Evolutionary conservation across 305 asterid genomes (phyloP), one percentile per base, ranked within the genome.

Genomic region (Plantago rigida): DNA sequence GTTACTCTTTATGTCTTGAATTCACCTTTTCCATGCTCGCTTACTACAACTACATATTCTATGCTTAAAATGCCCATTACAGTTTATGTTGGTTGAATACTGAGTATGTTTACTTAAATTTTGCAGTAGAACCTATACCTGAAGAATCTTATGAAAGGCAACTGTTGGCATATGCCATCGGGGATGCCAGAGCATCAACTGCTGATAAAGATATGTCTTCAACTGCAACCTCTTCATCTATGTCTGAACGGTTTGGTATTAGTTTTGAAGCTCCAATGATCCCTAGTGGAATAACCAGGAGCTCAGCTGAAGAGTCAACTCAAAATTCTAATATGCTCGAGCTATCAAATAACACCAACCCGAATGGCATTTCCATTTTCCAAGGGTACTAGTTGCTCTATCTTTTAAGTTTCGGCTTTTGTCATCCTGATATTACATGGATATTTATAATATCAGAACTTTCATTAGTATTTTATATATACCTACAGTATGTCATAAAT

Each of bases 141-240:
- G 71, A 66, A 67, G 83, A 76, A n/a, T 54, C 75, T 50, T 68
- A 69, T 57, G 88, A 75, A 54, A 36, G 36, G 22, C 85, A 76
- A 66, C 94, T 86, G 91, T 75, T 80, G 68, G 47, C 89, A 74
- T 79, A 86, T 76, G 77, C 76, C 56, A 78, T 93, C 55, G 87
- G 64, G 59, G 87, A 82, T 76, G 69, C 77, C 39, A 50, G 77
- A 60, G 69, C 75, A 44, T 58, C 69, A 50, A 44, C 67, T 9
- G 39, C 61, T 57, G 62, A 63, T 57, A 64, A 49, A 54, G 69
- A 67, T 71, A 74, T 49, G 60, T 69, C 83, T 75, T 69, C 83
- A 36, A 56, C 63, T 74, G 78, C 72, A 72, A 65, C 68, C 63
- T 53, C 64, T 49, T 63, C 81, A 31, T 64, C 84, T 60, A 64